Percentiles rank a stretch among this genome's conserved stretches.
Evolutionary conservation across 163 green algal species (phyloP).

Genomic region (Scenedesmus sp.): DNA sequence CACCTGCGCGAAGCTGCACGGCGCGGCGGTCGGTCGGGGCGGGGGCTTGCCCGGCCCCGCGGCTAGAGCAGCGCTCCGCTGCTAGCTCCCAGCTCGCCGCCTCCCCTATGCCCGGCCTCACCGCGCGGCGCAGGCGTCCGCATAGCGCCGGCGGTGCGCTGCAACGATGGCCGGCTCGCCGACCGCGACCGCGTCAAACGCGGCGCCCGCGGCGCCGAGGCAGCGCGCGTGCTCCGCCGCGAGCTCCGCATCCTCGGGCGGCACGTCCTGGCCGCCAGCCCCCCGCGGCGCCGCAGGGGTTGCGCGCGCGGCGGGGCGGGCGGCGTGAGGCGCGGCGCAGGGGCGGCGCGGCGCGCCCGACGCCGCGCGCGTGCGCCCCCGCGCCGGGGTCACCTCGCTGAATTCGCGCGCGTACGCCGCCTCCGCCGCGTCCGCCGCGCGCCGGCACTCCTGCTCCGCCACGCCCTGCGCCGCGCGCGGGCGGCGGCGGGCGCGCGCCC

Average conservation of each 20-base stretch:
- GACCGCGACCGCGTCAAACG: slow-evolving; percentile 55
- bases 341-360: too few relatives aligned
- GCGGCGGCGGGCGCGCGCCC: neutral
- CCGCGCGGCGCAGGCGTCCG: neutral
- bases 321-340: too few relatives aligned
- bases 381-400: neutral
- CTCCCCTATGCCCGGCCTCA: neutral
- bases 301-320: too few relatives aligned
- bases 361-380: neutral
- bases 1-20: slow-evolving; percentile 33
- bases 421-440: slow-evolving; percentile 42
- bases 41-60: neutral
- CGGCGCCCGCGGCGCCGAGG: slow-evolving; percentile 45
- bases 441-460: slow-evolving; percentile 42
- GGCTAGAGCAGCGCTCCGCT: too few relatives aligned
- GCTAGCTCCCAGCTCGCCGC: too few relatives aligned
- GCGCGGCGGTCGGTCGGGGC: too few relatives aligned
- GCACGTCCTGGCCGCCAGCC: too few relatives aligned
- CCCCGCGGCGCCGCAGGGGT: too few relatives aligned
- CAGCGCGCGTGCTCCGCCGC: slow-evolving; percentile 20
- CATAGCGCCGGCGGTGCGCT: slow-evolving; percentile 48
- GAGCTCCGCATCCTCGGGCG: too few relatives aligned
- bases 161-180: slow-evolving; percentile 50
- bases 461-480: slow-evolving; percentile 44
- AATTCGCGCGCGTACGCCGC: slow-evolving; percentile 27